Evolutionary conservation across 176 grass and related monocot species (phyloP).

Genomic region (Cymbopogon citratus): DNA sequence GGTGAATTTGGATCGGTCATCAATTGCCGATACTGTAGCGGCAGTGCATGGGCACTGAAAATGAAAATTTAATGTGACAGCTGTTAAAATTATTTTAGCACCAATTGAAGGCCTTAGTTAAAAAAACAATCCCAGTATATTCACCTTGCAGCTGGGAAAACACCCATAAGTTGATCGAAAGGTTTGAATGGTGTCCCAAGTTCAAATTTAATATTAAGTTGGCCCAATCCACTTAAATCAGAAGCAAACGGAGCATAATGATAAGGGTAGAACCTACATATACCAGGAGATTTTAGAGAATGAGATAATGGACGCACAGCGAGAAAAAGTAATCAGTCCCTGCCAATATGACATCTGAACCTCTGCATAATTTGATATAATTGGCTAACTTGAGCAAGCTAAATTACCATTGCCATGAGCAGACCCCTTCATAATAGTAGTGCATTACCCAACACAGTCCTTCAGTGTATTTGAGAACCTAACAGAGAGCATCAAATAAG

Average conservation of each 20-base stretch:
- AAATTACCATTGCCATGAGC: conserved; percentile 92
- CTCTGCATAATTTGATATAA: neutral
- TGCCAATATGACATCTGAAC: neutral
- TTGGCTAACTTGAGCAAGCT: conserved; percentile 9
- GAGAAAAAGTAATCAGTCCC: neutral
- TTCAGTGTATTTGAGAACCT: conserved; percentile 84
- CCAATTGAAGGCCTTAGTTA: neutral
- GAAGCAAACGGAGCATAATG: conserved; percentile 99
- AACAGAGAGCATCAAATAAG: conserved; percentile 1
- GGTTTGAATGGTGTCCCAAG: conserved; percentile 92
- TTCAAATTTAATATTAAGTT: conserved; percentile 66
- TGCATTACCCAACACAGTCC: conserved; percentile 99
- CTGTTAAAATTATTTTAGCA: conserved; percentile 17
- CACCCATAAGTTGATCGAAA: conserved; percentile 98
- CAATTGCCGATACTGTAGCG: conserved; percentile 66
- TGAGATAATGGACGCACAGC: neutral
- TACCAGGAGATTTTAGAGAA: neutral
- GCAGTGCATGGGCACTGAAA: conserved; percentile 88
- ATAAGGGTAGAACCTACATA: conserved; percentile 94
- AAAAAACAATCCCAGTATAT: neutral
- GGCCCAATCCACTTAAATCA: conserved; percentile 67
- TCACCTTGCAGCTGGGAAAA: conserved; percentile 98
- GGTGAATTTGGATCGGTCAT: conserved; percentile 75
- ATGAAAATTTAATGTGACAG: conserved; percentile 41
- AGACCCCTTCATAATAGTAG: conserved; percentile 97